Evolutionary conservation across 345 rosid genomes (phyloP).

Genomic region (Pistacia atlantica): DNA sequence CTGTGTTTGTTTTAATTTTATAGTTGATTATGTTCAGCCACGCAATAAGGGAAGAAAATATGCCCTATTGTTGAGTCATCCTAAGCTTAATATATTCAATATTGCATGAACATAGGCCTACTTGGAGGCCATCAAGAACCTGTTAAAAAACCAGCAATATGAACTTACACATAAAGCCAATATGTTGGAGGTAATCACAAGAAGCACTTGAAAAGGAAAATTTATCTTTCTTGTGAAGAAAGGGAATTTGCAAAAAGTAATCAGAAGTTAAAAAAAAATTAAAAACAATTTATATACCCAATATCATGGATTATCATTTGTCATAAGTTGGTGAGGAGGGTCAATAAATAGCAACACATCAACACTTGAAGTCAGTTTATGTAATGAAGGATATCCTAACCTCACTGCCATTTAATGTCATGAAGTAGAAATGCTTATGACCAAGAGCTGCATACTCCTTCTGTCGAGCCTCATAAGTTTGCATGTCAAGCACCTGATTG

Average conservation of each 20-base stretch:
- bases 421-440: conserved; percentile 98
- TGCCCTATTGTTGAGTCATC: neutral
- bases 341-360: too few relatives aligned
- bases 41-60: neutral
- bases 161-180: neutral
- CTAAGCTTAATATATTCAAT: neutral
- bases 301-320: too few relatives aligned
- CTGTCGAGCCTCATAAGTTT: conserved; percentile 76
- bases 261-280: too few relatives aligned
- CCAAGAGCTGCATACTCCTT: conserved; percentile 87
- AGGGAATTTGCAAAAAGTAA: neutral
- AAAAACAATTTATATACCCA: too few relatives aligned
- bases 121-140: neutral
- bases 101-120: neutral
- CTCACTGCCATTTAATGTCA: conserved; percentile 98
- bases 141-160: neutral
- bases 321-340: too few relatives aligned
- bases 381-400: conserved; percentile 40
- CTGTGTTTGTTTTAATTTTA: too few relatives aligned
- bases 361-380: neutral
- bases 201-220: neutral
- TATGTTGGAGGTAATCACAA: too few relatives aligned
- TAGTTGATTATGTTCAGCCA: neutral
- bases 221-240: neutral
- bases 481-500: conserved; percentile 94